Conservation (phyloP, 805 yeast genomes). For the Kodamaea hsintzibuensis region DNA sequence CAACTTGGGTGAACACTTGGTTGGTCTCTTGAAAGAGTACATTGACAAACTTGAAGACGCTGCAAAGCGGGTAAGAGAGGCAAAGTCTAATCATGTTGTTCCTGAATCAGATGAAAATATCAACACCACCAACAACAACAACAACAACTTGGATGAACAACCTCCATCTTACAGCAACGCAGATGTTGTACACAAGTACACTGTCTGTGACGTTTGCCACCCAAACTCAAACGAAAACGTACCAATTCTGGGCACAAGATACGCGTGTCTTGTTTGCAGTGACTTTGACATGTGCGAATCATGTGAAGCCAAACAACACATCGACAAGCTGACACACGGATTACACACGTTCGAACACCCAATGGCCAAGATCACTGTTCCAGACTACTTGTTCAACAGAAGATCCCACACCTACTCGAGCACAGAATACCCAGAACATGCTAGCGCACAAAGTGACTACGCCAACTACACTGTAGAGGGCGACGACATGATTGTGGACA, state of each 20-base stretch:
- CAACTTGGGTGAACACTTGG: neutral
- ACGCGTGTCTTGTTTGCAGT: conserved; percentile 50
- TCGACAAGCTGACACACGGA: conserved; percentile 13
- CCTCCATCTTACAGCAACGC: neutral
- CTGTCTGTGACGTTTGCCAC: conserved; percentile 38
- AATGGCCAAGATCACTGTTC: conserved; percentile 25
- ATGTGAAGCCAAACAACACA: conserved; percentile 25
- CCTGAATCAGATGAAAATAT: neutral
- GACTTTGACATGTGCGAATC: conserved; percentile 54
- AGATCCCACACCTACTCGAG: neutral
- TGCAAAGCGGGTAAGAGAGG: neutral
- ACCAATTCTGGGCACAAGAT: conserved; percentile 49
- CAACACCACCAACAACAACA: neutral
- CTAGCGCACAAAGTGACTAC: neutral
- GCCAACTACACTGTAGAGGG: conserved; percentile 2
- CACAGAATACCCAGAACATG: neutral
- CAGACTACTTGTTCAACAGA: conserved; percentile 2
- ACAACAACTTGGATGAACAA: neutral
- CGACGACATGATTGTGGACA: conserved; percentile 23
- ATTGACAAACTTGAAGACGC: conserved; percentile 1
- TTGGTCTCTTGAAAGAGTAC: conserved; percentile 5
- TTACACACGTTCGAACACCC: conserved; percentile 30
- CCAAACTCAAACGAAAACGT: conserved; percentile 17
- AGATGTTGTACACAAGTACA: conserved; percentile 21
- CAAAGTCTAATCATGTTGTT: neutral